Evolutionary conservation across 2,329 filamentous ascomycete species (phyloP), one percentile per base, ranked within the genome.

Genomic region (Didymella pinodella): DNA sequence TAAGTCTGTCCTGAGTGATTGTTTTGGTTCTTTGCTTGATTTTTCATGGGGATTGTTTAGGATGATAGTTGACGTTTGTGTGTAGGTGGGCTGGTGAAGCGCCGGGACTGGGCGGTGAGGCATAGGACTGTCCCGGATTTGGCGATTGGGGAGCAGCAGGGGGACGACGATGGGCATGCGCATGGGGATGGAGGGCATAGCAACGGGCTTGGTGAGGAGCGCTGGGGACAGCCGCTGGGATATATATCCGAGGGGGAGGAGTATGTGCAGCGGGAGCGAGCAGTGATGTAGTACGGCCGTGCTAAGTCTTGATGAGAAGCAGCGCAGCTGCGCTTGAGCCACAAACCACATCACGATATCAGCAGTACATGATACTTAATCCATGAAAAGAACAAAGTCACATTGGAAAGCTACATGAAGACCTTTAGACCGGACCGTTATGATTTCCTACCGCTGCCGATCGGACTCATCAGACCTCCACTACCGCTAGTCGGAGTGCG

Each of bases 401-500:
- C 66, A 67, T 68, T 70, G 65, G 65, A 62, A 57, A 62, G 61
- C 66, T 69, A 68, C 48, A 45, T 65, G 62, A 58, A 64, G 58
- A 64, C 51, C 57, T 54, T 57, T 52, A 63, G 63, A 68, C 54
- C 54, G 58, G 61, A 61, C 45, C 49, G 54, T 46, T 51, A 62
- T 43, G 48, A 34, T 57, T 64, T 64, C 48, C 71, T 64, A 41
- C 70, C 64, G 40, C 63, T 69, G 40, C 66, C 66, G 57, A 75
- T 70, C 47, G 72, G 71, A 68, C 68, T 74, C 63, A 72, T 68
- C 56, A 75, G 47, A 12, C 67, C 66, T n/a, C 57, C 64, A 58
- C 70, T 76, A 7, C 72, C 72, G 48, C 59, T 56, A 18, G 71
- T 74, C 20, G 70, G 48, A 62, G 68, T 75, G 51, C 74, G 69